Evolutionary conservation across 2,329 filamentous ascomycete genomes (phyloP), one percentile per base, ranked within the genome.

Genomic region (Apiospora marii): DNA sequence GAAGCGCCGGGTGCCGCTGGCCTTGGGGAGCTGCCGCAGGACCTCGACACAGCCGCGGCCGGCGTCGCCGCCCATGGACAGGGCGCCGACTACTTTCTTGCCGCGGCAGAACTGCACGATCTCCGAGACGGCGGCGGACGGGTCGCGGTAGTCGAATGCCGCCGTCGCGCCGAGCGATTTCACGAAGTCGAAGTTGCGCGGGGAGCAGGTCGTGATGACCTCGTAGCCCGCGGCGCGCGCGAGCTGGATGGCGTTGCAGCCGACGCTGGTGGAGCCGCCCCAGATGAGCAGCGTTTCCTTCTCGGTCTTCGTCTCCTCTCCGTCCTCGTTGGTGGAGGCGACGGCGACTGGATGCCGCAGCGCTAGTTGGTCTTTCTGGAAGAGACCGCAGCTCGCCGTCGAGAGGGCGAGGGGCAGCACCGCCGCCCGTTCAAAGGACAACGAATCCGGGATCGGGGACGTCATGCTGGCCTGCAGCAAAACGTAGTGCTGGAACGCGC

Each of bases 231-330:
- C 81, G 1, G 82, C 83, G 1, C 79, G 78, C 19, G 83, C 82
- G 0, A 87, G 81, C 74, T 88, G 86, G 43, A 87, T 83, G 3
- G 83, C 84, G 70, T 82, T 84, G 74, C 80, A 81, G 3, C 86
- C 86, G 1, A 87, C 85, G 61, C 79, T 82, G 3, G 83, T 83
- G 0, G 86, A 83, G 6, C 87, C 88, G 27, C 86, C 87, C 82
- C 76, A 72, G 83, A 89, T 24, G 8, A 89, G 77, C 6, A 89
- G 75, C 6, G 22, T 37, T 30, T 68, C 67, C 27, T 19, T 34
- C 19, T 24, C 37, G 22, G 43, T 4, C 22, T 86, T 51, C 67
- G 80, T 74, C 34, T 74, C 10, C 16, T 24, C 34, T 22, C 8
- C 61, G 12, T 74, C 53, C 84, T 79, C 22, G 79, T 79, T 6